These are phyloP conservation scores for Lojkania enalia DNA, from an alignment of 2,329 filamentous ascomycete genomes.

Conservation along the genomic window DNA sequence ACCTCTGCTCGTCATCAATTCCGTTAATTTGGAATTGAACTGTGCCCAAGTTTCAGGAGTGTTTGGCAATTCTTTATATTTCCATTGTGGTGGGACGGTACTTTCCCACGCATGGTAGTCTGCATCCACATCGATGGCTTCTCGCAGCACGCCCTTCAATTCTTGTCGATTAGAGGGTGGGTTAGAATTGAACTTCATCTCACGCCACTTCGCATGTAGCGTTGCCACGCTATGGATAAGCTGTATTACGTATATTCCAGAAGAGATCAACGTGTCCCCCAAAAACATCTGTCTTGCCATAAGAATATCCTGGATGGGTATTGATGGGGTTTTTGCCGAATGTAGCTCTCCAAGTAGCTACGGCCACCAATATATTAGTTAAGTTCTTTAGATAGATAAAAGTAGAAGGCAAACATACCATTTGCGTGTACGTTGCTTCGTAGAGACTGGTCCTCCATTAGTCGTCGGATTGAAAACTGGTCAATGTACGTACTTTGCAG, in stretches of 20 bases:
- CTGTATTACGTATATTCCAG: slow-evolving; percentile 26
- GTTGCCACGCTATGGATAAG: slow-evolving; percentile 28
- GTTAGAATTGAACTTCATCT: slow-evolving; percentile 22
- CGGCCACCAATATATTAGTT: no score
- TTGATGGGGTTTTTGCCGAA: slow-evolving; percentile 25
- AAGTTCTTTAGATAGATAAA: no score
- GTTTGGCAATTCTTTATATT: slow-evolving; percentile 26
- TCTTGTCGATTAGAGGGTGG: slow-evolving; percentile 23
- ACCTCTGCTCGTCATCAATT: slow-evolving; percentile 23
- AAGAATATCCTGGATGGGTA: slow-evolving; percentile 24
- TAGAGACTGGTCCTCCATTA: no score
- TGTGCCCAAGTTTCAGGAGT: slow-evolving; percentile 22
- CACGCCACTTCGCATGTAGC: slow-evolving; percentile 33
- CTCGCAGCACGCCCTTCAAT: slow-evolving; percentile 25
- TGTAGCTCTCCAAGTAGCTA: slow-evolving; percentile 34
- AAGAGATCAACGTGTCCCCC: slow-evolving; percentile 24
- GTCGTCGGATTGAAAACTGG: no score
- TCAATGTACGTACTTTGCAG: no score
- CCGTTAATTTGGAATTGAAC: slow-evolving; percentile 28
- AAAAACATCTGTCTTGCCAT: slow-evolving; percentile 17
- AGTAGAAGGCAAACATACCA: no score
- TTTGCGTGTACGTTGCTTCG: slow-evolving; percentile 31
- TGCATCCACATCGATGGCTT: slow-evolving; percentile 28
- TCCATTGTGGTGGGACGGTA: slow-evolving; percentile 21
- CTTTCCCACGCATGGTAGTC: slow-evolving; percentile 33